Conservation (phyloP, 2,329 filamentous ascomycete species). For the Beauveria medogensis region DNA sequence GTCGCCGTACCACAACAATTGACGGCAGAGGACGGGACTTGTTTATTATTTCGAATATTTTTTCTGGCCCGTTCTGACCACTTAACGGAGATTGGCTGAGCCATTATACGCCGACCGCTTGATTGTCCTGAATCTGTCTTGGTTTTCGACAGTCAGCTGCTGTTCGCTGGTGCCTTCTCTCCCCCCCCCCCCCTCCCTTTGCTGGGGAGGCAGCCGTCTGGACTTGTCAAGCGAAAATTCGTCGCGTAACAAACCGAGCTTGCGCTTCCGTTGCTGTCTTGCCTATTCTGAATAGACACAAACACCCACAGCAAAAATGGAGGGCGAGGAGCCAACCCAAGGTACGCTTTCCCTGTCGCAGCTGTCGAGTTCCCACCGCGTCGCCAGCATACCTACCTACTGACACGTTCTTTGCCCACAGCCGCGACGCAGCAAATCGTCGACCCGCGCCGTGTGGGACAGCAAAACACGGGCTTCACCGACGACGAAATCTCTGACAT, state of each 20-base stretch:
- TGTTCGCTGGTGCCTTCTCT: not conserved
- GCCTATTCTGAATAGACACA: not conserved
- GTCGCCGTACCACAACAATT: not conserved
- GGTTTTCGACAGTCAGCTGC: not conserved
- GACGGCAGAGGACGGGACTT: too few relatives aligned
- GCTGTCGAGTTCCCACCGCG: not conserved
- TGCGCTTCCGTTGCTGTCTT: not conserved
- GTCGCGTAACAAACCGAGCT: not conserved
- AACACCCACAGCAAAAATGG: constrained; percentile 25
- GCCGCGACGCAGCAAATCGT: constrained; percentile 69
- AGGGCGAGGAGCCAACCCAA: constrained; percentile 37
- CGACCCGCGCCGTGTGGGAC: constrained; percentile 71
- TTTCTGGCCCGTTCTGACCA: too few relatives aligned
- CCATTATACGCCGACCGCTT: not conserved
- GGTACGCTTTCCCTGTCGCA: constrained; percentile 19
- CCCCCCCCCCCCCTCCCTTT: not conserved
- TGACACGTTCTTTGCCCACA: not conserved
- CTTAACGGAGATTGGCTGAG: too few relatives aligned
- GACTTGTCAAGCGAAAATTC: not conserved
- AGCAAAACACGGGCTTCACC: constrained; percentile 74
- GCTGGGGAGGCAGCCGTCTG: not conserved
- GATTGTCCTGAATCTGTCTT: not conserved
- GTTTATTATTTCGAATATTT: too few relatives aligned
- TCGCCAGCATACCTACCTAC: not conserved
- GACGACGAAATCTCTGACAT: constrained; percentile 82